Conservation (phyloP, 2,329 filamentous ascomycete genomes). For the Xylariales sp. region DNA sequence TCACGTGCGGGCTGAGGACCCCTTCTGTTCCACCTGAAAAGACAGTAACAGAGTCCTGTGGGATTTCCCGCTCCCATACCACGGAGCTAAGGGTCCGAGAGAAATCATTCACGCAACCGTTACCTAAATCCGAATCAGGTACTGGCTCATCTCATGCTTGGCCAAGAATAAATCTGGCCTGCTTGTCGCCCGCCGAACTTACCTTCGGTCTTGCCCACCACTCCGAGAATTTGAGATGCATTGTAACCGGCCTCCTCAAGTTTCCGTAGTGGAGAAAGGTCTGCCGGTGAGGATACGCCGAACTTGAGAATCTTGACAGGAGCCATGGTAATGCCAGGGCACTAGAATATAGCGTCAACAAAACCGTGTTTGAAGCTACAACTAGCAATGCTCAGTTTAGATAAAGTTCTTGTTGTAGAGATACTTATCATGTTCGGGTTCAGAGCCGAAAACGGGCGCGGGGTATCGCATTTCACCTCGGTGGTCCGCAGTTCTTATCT, state of each 20-base stretch:
- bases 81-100: slow-evolving; percentile 23
- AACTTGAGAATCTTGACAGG: slow-evolving; percentile 25
- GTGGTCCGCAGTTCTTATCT: too few relatives aligned
- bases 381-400: too few relatives aligned
- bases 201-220: slow-evolving; percentile 27
- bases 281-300: slow-evolving; percentile 23
- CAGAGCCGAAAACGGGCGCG: too few relatives aligned
- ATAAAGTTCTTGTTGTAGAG: too few relatives aligned
- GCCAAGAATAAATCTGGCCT: too few relatives aligned
- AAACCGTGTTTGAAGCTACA: too few relatives aligned
- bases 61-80: slow-evolving; percentile 25
- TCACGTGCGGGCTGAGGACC: slow-evolving; percentile 25
- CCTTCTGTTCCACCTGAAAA: slow-evolving; percentile 28
- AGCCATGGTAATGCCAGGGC: too few relatives aligned
- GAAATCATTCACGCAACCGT: slow-evolving; percentile 30
- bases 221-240: slow-evolving; percentile 19
- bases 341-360: too few relatives aligned
- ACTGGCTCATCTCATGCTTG: too few relatives aligned
- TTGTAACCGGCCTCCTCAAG: slow-evolving; percentile 22
- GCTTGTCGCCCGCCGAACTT: too few relatives aligned
- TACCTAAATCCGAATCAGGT: not conserved
- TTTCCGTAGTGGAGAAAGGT: slow-evolving; percentile 19
- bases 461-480: too few relatives aligned
- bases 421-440: too few relatives aligned
- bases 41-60: slow-evolving; percentile 22